Evolutionary conservation across 495 filamentous ascomycete genomes (phyloP), one percentile per base, ranked within the genome.

Genomic region (Patellaria atrata): DNA sequence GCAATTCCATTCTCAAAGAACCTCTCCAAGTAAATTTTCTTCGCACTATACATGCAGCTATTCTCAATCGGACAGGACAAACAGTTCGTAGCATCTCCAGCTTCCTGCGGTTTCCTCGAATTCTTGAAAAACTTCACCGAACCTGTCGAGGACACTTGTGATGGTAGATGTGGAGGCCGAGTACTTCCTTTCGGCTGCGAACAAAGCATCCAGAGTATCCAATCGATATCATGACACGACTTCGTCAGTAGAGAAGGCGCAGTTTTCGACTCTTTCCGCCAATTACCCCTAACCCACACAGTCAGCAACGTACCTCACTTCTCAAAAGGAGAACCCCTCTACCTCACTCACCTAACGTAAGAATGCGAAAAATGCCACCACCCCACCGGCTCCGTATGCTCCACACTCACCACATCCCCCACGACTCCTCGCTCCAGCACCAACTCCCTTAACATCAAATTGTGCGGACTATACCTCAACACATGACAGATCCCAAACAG

Each of bases 331-430:
- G 14, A 35, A 12, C 22, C n/a, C n/a, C n/a, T n/a, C n/a, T n/a
- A n/a, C n/a, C n/a, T n/a, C 26, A 47, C 51, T 32, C 57, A 71
- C 66, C 79, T 71, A 15, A 97, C 89, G 46, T 94, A 96, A 45
- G 74, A 81, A 58, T 97, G 89, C 1, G 77, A 62, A 51, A 94
- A 97, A 56, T 97, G 89, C 83, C 83, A 97, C 71, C 77, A 91
- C 2, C 89, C 89, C 1, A 97, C 77, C 0, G 89, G 89, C 55
- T 96, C 91, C 1, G 79, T 83, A 51, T 96, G 89, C 41, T 87
- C 81, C 22, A 96, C 62, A 9, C 76, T 82, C 14, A 92, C 57
- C 6, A 93, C 62, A 19, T 94, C 85, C n/a, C 89, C 89, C 48
- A 97, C 74, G 11, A 70, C 68, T 9, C 63, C 60, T 10, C 87